Evolutionary conservation across 2,329 filamentous ascomycete genomes (phyloP), one percentile per base, ranked within the genome.

Genomic region (Pestalotiopsis sp.): DNA sequence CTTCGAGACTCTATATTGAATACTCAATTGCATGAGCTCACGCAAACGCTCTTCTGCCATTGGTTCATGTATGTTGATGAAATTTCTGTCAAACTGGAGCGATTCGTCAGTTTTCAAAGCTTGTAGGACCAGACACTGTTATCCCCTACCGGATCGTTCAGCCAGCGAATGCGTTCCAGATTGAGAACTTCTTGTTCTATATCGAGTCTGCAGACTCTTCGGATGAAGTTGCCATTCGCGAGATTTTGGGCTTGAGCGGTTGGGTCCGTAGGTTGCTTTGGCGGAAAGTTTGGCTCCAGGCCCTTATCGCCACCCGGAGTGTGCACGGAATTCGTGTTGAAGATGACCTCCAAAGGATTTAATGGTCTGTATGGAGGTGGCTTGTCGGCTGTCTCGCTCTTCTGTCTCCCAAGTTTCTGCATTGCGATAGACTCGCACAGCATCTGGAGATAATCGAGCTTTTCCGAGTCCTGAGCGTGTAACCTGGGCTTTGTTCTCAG

Each of bases 361-460:
- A n/a, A 9, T 17, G 13, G 45, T n/a, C 4, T 52, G 2, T 17
- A 52, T 20, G 45, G 45, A 20, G 45, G 45, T 7, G 45, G 13
- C 14, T 7, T n/a, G 7, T 5, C 17, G 45, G 6, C 45, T n/a
- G 1, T 2, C 6, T 52, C 20, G 7, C 17, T 7, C 14, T n/a
- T n/a, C 2, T 52, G 45, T 17, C 45, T 52, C 12, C 4, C 39
- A 14, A 49, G 38, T n/a, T 64, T 64, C 2, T 64, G 62, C 20
- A 13, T 49, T 13, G 31, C 20, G 4, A 49, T 49, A 23, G 31
- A 20, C 39, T 64, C 62, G 20, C 62, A 64, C 6, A 64, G 11
- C 7, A 27, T 39, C 7, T 64, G 62, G 3, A 64, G 62, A 31
- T 64, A 64, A 13, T 64, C 62, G 41, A 64, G 62, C 12, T 64